Evolutionary conservation across 148 eudicot genomes (phyloP), one percentile per base, ranked within the genome.

Genomic region (Silene uniflora): DNA sequence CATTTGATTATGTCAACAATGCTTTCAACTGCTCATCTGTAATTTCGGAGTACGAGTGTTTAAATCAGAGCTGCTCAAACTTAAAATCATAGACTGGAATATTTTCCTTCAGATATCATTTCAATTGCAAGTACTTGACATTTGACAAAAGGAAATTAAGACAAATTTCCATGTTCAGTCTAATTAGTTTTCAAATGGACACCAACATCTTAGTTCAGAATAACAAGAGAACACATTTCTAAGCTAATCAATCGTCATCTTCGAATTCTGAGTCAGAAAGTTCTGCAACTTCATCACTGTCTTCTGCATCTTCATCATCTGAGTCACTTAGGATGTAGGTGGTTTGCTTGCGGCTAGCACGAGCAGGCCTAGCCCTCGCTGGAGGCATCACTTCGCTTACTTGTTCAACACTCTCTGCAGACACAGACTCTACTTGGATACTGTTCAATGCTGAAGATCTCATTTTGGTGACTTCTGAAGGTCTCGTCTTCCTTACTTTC

Each of bases 401-500:
- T 63, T 83, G 76, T 2, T 24, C 84, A 42, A 18, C 65, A 54
- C 74, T 78, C 66, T 39, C 77, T 25, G 42, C 49, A 10, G 77
- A 58, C 29, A 55, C 18, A 35, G 75, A 74, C 61, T 74, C 76
- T 9, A 63, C 78, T 18, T 67, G 71, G 3, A 29, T 68, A 68
- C 64, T 85, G 62, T 85, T 89, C 73, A 89, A 70, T 18, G 90
- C 89, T 22, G 91, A 90, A 22, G 96, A 86, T 58, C 99, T 95
- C 59, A 89, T 95, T 83, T 92, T 92, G 87, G 89, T 90, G 69
- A 95, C 89, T 10, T 96, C 97, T 0, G 96, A 92, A 22, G 82
- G 85, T 80, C 96, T 92, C 92, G 85, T 95, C 84, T 85, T 92
- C 89, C 97, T 92, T 70, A 95, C 92, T 78, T 92, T 95, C 83